phyloP scores from a whole-genome alignment of 805 yeast genomes.

The Metschnikowia lunata region DNA sequence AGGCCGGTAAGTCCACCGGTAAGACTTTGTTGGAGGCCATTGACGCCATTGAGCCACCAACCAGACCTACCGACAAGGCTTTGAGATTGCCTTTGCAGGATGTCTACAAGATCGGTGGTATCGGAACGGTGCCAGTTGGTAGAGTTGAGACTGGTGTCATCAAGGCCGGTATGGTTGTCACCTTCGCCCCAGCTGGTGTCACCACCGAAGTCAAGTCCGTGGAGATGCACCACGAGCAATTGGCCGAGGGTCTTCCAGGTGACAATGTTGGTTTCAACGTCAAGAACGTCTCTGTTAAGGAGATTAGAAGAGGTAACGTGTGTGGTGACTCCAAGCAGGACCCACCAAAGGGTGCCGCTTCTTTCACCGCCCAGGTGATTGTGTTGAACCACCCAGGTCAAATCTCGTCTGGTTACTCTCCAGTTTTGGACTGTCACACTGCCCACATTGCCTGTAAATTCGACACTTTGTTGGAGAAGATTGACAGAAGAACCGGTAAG shows the following conservation, averaged over 20 bases:
- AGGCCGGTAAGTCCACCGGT: slow-evolving; percentile 65
- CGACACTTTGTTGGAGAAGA: slow-evolving; percentile 74
- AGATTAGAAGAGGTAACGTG: slow-evolving; percentile 90
- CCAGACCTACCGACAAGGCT: slow-evolving; percentile 81
- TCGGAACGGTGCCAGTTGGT: slow-evolving; percentile 90
- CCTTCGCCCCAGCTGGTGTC: slow-evolving; percentile 88
- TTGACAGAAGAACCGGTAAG: slow-evolving; percentile 68
- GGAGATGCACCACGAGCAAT: slow-evolving; percentile 82
- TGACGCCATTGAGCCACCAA: slow-evolving; percentile 76
- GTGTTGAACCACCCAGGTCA: slow-evolving; percentile 92
- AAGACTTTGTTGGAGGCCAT: slow-evolving; percentile 82
- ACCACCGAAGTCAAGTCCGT: slow-evolving; percentile 88
- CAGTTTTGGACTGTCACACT: slow-evolving; percentile 89
- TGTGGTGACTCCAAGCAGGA: slow-evolving; percentile 88
- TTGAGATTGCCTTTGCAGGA: slow-evolving; percentile 87
- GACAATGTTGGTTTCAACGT: slow-evolving; percentile 90
- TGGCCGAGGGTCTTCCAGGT: slow-evolving; percentile 80
- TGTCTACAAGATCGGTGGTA: slow-evolving; percentile 91
- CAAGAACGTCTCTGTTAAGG: slow-evolving; percentile 86
- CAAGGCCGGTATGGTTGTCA: slow-evolving; percentile 87
- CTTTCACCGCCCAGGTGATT: slow-evolving; percentile 81
- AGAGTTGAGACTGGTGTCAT: slow-evolving; percentile 91
- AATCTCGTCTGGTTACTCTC: slow-evolving; percentile 85
- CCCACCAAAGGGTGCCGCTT: slow-evolving; percentile 52
- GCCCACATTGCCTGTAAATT: slow-evolving; percentile 91